Percentiles rank a stretch among this genome's conserved stretches.
phyloP scores from a whole-genome alignment of 768 basidiomycete genomes.

The Lentinula aciculospora region DNA sequence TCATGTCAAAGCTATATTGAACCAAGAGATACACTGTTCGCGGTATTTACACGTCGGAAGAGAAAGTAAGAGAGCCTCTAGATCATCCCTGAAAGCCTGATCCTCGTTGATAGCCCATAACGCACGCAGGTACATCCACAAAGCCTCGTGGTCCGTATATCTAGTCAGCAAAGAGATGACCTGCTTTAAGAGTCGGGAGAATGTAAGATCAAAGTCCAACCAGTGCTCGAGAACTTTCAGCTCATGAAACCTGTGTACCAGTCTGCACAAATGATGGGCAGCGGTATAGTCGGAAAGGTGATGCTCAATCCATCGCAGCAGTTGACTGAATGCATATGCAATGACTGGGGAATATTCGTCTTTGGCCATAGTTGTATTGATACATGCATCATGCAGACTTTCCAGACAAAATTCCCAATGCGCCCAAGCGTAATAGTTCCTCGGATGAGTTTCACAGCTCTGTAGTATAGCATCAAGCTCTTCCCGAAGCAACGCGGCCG shows the following conservation, averaged over 20 bases:
- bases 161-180: constrained; percentile 40
- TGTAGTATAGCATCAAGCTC: constrained; percentile 44
- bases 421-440: constrained; percentile 73
- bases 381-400: constrained; percentile 17
- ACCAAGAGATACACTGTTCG: neutral
- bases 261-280: constrained; percentile 43
- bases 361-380: constrained; percentile 7
- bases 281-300: constrained; percentile 69
- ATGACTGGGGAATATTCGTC: constrained; percentile 26
- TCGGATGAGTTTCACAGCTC: constrained; percentile 58
- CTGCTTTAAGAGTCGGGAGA: constrained; percentile 27
- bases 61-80: neutral
- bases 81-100: neutral
- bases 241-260: constrained; percentile 25
- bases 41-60: neutral
- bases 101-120: neutral
- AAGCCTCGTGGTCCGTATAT: constrained; percentile 55
- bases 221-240: constrained; percentile 1
- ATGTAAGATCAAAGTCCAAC: neutral
- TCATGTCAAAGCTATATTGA: neutral
- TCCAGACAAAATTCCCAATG: constrained; percentile 51
- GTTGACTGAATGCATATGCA: constrained; percentile 26
- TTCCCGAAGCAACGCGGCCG: constrained; percentile 26
- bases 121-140: constrained; percentile 57
- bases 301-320: constrained; percentile 50